A percentile compares a stretch with the other conserved stretches of the same genome.
Conservation (phyloP, 257 asterid genomes). For the Ballota nigra region DNA sequence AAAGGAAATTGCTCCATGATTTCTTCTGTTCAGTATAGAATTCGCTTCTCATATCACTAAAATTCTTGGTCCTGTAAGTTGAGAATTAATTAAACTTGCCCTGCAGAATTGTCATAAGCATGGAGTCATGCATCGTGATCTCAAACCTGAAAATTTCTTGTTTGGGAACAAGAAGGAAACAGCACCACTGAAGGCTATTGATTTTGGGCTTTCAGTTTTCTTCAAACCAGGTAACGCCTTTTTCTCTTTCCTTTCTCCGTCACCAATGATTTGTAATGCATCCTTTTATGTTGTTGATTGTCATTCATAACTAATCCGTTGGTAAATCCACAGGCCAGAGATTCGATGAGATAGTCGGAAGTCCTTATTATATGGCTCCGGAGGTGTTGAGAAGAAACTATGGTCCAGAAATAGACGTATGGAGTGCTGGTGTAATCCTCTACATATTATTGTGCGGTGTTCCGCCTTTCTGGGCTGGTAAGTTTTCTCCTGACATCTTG, state of each 20-base stretch:
- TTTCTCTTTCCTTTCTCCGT: not conserved
- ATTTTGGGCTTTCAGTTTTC: constrained; percentile 65
- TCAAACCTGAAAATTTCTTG: constrained; percentile 66
- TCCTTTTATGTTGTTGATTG: constrained; percentile 1
- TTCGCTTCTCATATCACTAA: not conserved
- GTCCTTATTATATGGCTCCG: constrained; percentile 82
- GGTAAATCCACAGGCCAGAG: constrained; percentile 45
- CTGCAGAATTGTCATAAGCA: constrained; percentile 57
- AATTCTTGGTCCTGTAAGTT: not conserved
- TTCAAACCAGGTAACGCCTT: constrained; percentile 56
- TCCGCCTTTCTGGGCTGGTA: constrained; percentile 86
- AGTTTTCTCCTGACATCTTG: not conserved
- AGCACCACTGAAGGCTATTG: constrained; percentile 61
- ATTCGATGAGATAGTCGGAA: constrained; percentile 72
- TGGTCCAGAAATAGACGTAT: constrained; percentile 67
- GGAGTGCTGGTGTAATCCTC: constrained; percentile 83
- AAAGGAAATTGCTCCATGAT: not conserved
- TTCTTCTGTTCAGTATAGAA: not conserved
- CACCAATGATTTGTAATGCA: not conserved
- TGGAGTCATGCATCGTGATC: constrained; percentile 76
- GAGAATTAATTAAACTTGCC: constrained; percentile 5
- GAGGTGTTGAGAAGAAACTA: constrained; percentile 64
- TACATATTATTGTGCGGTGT: constrained; percentile 67
- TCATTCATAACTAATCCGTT: constrained; percentile 11
- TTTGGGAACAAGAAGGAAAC: constrained; percentile 59